Conservation (phyloP, 2,329 filamentous ascomycete genomes). For the Macrophomina phaseolina region DNA sequence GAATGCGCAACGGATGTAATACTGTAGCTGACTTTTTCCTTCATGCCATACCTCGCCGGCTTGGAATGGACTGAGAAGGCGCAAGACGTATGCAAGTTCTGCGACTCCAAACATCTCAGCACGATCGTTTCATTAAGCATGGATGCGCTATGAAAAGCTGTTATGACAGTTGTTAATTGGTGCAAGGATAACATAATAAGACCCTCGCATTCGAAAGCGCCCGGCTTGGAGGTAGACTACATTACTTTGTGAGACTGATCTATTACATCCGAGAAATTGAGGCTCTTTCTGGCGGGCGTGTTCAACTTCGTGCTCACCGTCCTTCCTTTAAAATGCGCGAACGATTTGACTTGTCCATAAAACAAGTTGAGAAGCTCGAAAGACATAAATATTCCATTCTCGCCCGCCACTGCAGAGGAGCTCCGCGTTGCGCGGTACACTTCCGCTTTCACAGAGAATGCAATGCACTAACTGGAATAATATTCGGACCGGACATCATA, state of each 20-base stretch:
- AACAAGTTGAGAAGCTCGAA: neutral
- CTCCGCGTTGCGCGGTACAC: neutral
- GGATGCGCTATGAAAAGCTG: no score
- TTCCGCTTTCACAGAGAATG: neutral
- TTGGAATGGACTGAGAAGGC: neutral
- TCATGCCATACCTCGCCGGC: neutral
- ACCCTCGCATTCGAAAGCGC: neutral
- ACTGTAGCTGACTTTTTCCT: no score
- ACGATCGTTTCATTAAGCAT: neutral
- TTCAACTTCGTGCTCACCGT: neutral
- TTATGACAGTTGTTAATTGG: neutral
- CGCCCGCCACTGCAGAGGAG: neutral
- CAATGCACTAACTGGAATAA: neutral
- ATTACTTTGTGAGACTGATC: neutral
- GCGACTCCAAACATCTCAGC: neutral
- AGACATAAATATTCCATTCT: neutral
- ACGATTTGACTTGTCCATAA: neutral
- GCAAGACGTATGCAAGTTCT: neutral
- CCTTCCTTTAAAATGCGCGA: neutral
- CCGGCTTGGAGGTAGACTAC: neutral
- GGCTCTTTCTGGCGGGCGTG: neutral
- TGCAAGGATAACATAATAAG: neutral
- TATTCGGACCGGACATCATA: neutral
- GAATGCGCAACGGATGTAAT: no score
- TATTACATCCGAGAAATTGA: neutral